Percentiles rank a stretch among this genome's conserved stretches.
These are phyloP conservation scores for Ceratocystis variospora DNA, from an alignment of 2,329 filamentous ascomycete species.

Conservation along the genomic window DNA sequence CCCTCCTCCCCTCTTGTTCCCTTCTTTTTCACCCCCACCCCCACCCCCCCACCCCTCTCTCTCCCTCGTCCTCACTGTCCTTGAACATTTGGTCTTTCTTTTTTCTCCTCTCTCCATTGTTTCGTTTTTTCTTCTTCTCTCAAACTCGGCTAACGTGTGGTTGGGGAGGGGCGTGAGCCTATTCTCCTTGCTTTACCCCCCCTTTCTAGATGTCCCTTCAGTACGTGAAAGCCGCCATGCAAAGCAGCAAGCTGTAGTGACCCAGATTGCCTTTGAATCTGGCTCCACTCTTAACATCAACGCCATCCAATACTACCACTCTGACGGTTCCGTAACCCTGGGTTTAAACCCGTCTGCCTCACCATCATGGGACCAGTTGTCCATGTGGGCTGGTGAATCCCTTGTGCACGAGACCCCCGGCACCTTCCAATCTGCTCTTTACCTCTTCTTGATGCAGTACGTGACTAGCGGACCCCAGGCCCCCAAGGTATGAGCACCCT, in stretches of 20 bases:
- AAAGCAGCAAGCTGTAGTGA: neutral
- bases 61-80: neutral
- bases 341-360: constrained; percentile 6
- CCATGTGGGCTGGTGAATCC: constrained; percentile 29
- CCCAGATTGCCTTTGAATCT: constrained; percentile 6
- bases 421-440: constrained; percentile 26
- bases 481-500: constrained; percentile 27
- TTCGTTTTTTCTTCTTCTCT: neutral
- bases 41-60: neutral
- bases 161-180: constrained; percentile 9
- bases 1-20: no score
- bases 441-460: constrained; percentile 30
- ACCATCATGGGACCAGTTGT: constrained; percentile 27
- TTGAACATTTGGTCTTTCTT: constrained; percentile 4
- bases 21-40: no score
- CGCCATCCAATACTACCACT: constrained; percentile 12
- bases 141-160: constrained; percentile 1
- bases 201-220: neutral
- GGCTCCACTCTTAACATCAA: constrained; percentile 7
- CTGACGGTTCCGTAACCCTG: constrained; percentile 7
- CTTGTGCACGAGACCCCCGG: constrained; percentile 26
- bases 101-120: neutral
- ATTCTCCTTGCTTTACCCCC: neutral
- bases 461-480: constrained; percentile 25
- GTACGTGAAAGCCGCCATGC: neutral